Evolutionary conservation across 371 early-diverging fungal genomes (phyloP).

Genomic region (Conidiobolus incongruus): DNA sequence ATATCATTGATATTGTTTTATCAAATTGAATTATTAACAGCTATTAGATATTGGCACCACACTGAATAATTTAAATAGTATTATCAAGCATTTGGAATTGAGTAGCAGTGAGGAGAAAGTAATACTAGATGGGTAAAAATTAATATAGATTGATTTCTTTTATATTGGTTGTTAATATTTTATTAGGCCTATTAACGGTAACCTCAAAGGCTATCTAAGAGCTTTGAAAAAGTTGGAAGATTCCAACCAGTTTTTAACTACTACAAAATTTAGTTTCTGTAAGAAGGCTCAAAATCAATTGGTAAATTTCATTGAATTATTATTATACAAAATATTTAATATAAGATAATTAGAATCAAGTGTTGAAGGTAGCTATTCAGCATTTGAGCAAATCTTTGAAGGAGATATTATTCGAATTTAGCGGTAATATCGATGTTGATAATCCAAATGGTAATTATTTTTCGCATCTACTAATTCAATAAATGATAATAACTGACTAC

Average conservation of each 20-base stretch:
- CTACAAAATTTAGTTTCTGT: conserved; percentile 21
- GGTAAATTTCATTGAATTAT: conserved; percentile 5
- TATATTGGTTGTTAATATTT: neutral
- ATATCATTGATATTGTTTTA: neutral
- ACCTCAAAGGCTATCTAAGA: conserved; percentile 23
- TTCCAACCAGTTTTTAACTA: conserved; percentile 22
- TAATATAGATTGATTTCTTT: neutral
- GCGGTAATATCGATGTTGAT: conserved; percentile 19
- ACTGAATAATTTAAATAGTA: neutral
- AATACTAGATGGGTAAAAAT: conserved; percentile 1
- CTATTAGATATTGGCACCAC: neutral
- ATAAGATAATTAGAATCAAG: conserved; percentile 10
- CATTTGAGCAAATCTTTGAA: conserved; percentile 24
- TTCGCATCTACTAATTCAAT: neutral
- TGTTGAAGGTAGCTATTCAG: conserved; percentile 17
- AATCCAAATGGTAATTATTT: conserved; percentile 5
- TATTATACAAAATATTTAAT: neutral
- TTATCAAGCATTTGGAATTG: neutral
- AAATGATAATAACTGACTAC: neutral
- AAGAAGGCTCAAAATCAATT: conserved; percentile 13
- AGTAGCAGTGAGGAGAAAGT: neutral
- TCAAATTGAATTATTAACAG: no score
- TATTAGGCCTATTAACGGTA: conserved; percentile 15
- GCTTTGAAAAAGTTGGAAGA: conserved; percentile 26
- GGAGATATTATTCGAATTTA: conserved; percentile 18